Base-by-base conservation (phyloP, 2,329 filamentous ascomycete genomes). In the Epichloe glyceriae region DNA sequence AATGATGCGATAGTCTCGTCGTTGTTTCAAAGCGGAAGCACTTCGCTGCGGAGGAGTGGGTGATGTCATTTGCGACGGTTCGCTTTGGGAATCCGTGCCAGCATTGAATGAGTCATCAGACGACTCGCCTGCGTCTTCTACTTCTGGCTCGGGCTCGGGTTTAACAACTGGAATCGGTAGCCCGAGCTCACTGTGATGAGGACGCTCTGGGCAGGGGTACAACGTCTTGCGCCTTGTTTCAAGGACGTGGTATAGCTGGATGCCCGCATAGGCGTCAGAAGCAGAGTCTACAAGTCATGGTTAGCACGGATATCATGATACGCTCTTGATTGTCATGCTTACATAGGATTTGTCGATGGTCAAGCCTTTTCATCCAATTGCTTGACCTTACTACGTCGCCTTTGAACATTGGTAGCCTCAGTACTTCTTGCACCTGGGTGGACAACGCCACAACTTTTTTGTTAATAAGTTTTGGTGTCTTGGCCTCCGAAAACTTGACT, bases 221-320 rank as follows among this genome's bases (percentile, higher is more conserved):
- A 95, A 70, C 6, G 71, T 69, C 57, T 78, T 72, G 15, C 90
- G 75, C 58, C 85, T 79, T 47, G 77, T 68, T 52, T 96, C 83
- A 43, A 95, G 70, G 1, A 76, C 74, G 53, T 87, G 73, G 60
- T 80, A 95, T 1, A 96, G 70, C 51, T 87, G 83, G 11, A 85
- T 67, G 42, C 82, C 79, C 53, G 86, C 88, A 62, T 95, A 96
- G 0, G 88, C 85, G 64, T 95, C 88, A 1, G 86, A 83, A 12
- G 88, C 88, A 10, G 87, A 82, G 65, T 90, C 83, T 86, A 33
- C 2, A 19, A 30, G 5, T 11, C 19, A 19, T 45, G 4, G 22
- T 50, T 6, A 50, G 47, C 38, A 26, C 26, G n/a, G n/a, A 5
- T 5, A 17, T n/a, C 39, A 26, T 22, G 12, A 10, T 6, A 22